phyloP scores from a whole-genome alignment of 176 grass and related monocot genomes.

The Lolium rigidum region DNA sequence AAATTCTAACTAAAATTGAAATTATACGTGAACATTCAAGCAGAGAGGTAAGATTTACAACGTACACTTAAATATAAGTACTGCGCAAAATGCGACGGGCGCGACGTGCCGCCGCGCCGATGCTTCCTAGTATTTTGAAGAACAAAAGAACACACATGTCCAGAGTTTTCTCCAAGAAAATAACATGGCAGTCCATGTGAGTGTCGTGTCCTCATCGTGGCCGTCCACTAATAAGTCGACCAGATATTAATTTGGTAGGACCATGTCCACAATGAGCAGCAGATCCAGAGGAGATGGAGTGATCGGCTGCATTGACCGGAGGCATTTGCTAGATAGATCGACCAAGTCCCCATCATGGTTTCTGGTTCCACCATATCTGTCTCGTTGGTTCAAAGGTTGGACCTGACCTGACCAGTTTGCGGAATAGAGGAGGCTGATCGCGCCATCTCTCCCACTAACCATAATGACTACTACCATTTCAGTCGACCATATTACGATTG shows the following conservation, averaged over 20 bases:
- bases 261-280: neutral
- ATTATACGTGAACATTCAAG: too few species aligned
- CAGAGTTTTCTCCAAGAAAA: neutral
- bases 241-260: constrained; percentile 24
- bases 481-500: neutral
- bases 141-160: neutral
- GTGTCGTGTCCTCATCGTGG: neutral
- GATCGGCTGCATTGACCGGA: constrained; percentile 34
- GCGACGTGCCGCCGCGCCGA: too few species aligned
- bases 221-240: constrained; percentile 10
- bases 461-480: neutral
- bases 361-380: constrained; percentile 35
- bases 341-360: constrained; percentile 4
- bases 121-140: too few species aligned
- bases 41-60: too few species aligned
- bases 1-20: too few species aligned
- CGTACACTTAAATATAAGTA: too few species aligned
- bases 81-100: too few species aligned
- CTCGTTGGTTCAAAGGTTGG: constrained; percentile 45
- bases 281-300: constrained; percentile 3
- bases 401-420: constrained; percentile 47
- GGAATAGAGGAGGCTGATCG: constrained; percentile 23
- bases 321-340: constrained; percentile 18
- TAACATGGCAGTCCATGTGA: neutral
- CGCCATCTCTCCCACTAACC: constrained; percentile 35